Evolutionary conservation across 108 stramenopile species (phyloP).

Genomic region (Cyclotella kingstonii): DNA sequence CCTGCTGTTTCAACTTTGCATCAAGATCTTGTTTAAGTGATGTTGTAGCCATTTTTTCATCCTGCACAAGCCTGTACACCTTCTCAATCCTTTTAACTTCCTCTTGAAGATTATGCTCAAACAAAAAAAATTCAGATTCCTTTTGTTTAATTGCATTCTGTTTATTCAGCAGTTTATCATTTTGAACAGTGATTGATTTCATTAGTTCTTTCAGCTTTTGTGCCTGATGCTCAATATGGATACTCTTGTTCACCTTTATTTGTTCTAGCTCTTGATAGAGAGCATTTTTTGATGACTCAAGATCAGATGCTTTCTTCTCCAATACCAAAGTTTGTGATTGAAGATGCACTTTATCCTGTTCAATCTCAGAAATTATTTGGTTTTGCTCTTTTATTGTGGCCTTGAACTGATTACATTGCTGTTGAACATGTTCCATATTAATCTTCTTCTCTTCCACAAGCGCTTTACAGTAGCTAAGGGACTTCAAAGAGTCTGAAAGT

Average conservation of each 20-base stretch:
- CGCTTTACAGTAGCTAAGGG: not conserved
- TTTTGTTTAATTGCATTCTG: slow-evolving; percentile 32
- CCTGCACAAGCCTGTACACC: slow-evolving; percentile 21
- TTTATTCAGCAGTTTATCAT: slow-evolving; percentile 33
- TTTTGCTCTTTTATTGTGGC: slow-evolving; percentile 2
- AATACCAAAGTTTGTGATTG: slow-evolving; percentile 14
- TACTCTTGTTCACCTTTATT: slow-evolving; percentile 18
- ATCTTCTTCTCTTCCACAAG: slow-evolving; percentile 8
- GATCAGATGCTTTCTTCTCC: slow-evolving; percentile 22
- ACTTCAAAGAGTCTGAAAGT: slow-evolving; percentile 1
- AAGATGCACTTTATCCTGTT: slow-evolving; percentile 30
- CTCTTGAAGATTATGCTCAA: slow-evolving; percentile 17
- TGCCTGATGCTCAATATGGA: slow-evolving; percentile 34
- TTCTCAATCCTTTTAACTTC: slow-evolving; percentile 28
- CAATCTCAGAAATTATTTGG: slow-evolving; percentile 9
- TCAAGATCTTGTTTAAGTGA: slow-evolving; percentile 32
- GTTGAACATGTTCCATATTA: not conserved
- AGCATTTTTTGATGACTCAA: slow-evolving; percentile 5
- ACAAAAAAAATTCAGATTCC: slow-evolving; percentile 19
- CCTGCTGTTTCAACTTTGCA: slow-evolving; percentile 13
- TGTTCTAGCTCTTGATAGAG: slow-evolving; percentile 14
- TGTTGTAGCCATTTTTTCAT: slow-evolving; percentile 23
- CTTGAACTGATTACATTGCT: not conserved
- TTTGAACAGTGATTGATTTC: slow-evolving; percentile 31
- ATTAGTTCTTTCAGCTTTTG: slow-evolving; percentile 41